Evolutionary conservation across 495 filamentous ascomycete genomes (phyloP).

Genomic region (Neurospora sp.): DNA sequence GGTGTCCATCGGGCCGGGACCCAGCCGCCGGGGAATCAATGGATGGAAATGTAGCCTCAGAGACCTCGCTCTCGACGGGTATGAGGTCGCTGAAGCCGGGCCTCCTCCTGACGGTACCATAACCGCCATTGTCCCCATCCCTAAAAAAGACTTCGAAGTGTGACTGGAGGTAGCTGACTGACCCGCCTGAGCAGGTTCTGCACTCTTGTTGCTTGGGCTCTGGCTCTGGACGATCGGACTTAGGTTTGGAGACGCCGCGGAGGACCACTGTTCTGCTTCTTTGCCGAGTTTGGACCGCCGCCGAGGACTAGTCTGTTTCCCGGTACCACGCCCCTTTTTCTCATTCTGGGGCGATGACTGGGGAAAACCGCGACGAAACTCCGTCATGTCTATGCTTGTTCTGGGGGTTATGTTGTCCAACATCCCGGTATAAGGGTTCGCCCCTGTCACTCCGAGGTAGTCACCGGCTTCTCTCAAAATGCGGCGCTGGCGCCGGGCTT

Average conservation of each 20-base stretch:
- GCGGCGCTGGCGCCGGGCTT: slow-evolving; percentile 25
- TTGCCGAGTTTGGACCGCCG: slow-evolving; percentile 28
- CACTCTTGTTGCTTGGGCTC: slow-evolving; percentile 6
- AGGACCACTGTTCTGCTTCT: slow-evolving; percentile 36
- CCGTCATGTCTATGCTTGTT: slow-evolving; percentile 19
- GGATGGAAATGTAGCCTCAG: slow-evolving; percentile 6
- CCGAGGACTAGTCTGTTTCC: slow-evolving; percentile 22
- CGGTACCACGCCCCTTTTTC: slow-evolving; percentile 19
- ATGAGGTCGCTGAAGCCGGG: slow-evolving; percentile 22
- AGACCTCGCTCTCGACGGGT: slow-evolving; percentile 14
- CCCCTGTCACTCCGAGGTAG: slow-evolving; percentile 43
- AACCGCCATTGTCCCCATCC: slow-evolving; percentile 10
- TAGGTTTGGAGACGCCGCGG: slow-evolving; percentile 33
- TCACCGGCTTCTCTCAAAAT: slow-evolving; percentile 37
- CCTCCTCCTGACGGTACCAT: not conserved
- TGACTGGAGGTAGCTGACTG: slow-evolving; percentile 4
- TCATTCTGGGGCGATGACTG: slow-evolving; percentile 11
- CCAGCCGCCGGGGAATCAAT: slow-evolving; percentile 3
- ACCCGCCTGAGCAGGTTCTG: not conserved
- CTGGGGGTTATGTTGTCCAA: slow-evolving; percentile 36
- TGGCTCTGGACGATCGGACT: slow-evolving; percentile 37
- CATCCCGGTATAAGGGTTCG: slow-evolving; percentile 43
- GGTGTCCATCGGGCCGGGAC: not conserved
- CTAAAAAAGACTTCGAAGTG: slow-evolving; percentile 25
- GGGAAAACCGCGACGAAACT: not conserved